Evolutionary conservation across 225 moss, liverwort and hornwort species (phyloP).

Genomic region (Thuidium tamariscinum): DNA sequence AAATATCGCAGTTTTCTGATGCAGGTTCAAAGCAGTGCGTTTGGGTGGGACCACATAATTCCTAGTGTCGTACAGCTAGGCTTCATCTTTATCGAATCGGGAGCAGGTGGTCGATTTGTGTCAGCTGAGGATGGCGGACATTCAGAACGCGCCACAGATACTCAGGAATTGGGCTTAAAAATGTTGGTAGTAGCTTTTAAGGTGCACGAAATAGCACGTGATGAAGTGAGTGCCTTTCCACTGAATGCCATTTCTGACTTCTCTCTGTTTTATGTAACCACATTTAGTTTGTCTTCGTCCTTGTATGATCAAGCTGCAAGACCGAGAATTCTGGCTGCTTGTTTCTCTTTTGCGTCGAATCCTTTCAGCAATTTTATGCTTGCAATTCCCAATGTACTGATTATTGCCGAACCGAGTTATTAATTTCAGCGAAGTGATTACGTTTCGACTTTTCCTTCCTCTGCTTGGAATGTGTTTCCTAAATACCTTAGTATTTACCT

Average conservation of each 20-base stretch:
- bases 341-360: not conserved
- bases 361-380: not conserved
- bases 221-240: constrained; percentile 47
- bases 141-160: constrained; percentile 44
- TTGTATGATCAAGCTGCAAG: not conserved
- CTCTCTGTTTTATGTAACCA: not conserved
- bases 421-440: not conserved
- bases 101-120: constrained; percentile 30
- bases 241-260: not conserved
- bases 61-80: constrained; percentile 87
- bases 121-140: constrained; percentile 22
- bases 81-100: constrained; percentile 71
- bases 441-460: not conserved
- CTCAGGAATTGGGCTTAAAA: constrained; percentile 63
- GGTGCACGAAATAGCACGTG: constrained; percentile 87
- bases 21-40: constrained; percentile 84
- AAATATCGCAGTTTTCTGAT: not conserved
- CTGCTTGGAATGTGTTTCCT: not conserved
- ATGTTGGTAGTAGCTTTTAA: constrained; percentile 71
- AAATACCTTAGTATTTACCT: not conserved
- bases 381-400: not conserved
- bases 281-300: not conserved
- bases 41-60: constrained; percentile 93
- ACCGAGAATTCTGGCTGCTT: not conserved
- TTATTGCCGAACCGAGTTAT: not conserved